Base-by-base conservation (phyloP, 768 basidiomycete species). In the Boletus tomentosulus region DNA sequence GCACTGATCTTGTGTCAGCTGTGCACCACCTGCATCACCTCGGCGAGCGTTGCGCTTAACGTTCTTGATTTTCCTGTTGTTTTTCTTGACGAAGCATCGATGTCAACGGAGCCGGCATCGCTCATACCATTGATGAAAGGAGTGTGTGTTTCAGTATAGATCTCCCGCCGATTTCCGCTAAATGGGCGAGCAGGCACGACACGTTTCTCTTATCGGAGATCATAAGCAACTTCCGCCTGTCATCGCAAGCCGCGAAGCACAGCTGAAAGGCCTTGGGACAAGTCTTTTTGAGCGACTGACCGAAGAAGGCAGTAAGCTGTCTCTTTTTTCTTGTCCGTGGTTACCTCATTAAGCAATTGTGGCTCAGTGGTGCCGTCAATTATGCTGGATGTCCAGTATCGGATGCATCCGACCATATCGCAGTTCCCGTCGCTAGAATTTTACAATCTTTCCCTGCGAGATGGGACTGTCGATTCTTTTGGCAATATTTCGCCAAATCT, bases 171-270 rank as follows among this genome's bases (percentile, higher is more conserved):
- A 55, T 31, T 48, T 41, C 49, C 61, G 57, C 56, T 53, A 35
- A 55, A 57, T 57, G 46, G 55, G 49, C 57, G 55, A 42, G 22
- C 63, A 94, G 92, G 86, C 86, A 8, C 78, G 75, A 48, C 94
- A 97, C 62, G 77, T 92, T 31, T 83, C 92, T 1, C 80, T 98
- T 44, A 95, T 98, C 61, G 94, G 94, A n/a, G 94, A 98, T 71
- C 94, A 98, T 71, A 96, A 96, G 64, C 94, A 98, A 66, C 77
- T 98, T 10, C 92, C 94, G 8, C 92, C 94, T 0, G 82, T 96
- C 57, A 90, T 96, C 53, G 76, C 82, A 22, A 92, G 88, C 57
- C 76, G 78, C 22, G 84, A 90, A 65, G 94, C 92, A 0, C 78
- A 82, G 60, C 70, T 78, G 22, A 81, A 82, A 16, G 92, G 92